A percentile compares a stretch with the other conserved stretches of the same genome.
These are phyloP conservation scores for Blastomyces percursus DNA, from an alignment of 2,329 filamentous ascomycete species.

Conservation along the genomic window DNA sequence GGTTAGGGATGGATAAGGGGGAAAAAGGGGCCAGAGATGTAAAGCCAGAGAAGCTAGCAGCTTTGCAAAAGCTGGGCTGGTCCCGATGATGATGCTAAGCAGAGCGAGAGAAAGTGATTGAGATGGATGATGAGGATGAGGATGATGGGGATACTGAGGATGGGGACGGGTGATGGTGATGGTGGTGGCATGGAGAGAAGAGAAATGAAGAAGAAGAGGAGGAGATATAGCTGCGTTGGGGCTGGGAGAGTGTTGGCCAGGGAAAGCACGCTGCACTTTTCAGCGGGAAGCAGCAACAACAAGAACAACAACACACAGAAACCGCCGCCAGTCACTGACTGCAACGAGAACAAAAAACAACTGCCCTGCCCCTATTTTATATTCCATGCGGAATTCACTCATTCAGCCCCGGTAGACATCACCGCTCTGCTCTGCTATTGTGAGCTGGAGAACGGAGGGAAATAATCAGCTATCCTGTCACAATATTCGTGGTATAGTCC, in stretches of 20 bases:
- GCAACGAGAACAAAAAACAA: slow-evolving; percentile 3
- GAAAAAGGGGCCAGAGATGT: slow-evolving; percentile 40
- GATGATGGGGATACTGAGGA: not conserved
- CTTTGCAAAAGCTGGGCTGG: not conserved
- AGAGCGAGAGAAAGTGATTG: slow-evolving; percentile 16
- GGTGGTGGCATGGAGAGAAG: not conserved
- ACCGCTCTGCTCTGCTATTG: not conserved
- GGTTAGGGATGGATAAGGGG: slow-evolving; percentile 37
- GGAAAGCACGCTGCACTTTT: not conserved
- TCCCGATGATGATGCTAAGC: slow-evolving; percentile 15
- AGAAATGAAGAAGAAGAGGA: slow-evolving; percentile 15
- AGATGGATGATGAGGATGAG: slow-evolving; percentile 15
- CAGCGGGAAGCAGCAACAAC: not conserved
- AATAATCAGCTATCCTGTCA: not conserved
- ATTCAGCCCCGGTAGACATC: not conserved
- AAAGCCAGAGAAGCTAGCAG: slow-evolving; percentile 36
- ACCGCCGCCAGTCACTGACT: not conserved
- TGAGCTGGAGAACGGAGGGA: not conserved
- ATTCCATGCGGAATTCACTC: not conserved
- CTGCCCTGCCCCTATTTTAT: not conserved
- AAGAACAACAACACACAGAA: not conserved
- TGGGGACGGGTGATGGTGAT: slow-evolving; percentile 13
- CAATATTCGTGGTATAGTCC: not conserved
- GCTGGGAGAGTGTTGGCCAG: not conserved
- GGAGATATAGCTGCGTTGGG: slow-evolving; percentile 1